Conservation (phyloP, 2,329 filamentous ascomycete genomes). For the Stemphylium beticola region DNA sequence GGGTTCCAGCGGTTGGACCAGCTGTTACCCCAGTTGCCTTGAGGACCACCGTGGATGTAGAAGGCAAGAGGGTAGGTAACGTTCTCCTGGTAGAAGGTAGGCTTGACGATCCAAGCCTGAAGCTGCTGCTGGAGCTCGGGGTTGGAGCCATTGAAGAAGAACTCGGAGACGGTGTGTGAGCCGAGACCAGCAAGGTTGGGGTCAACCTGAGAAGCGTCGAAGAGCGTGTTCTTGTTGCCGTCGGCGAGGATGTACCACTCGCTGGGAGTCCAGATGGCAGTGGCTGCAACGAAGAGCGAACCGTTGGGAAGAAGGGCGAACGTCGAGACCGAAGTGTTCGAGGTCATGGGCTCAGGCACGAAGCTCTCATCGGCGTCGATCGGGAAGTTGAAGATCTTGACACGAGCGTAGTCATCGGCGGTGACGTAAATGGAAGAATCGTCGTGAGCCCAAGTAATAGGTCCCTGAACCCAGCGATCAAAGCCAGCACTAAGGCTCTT, state of each 20-base stretch:
- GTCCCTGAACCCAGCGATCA: constrained; percentile 39
- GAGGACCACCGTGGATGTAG: constrained; percentile 83
- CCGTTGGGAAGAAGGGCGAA: constrained; percentile 66
- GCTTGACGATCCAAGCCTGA: constrained; percentile 71
- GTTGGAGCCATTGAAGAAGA: constrained; percentile 72
- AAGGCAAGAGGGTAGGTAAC: constrained; percentile 82
- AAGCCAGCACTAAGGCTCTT: constrained; percentile 37
- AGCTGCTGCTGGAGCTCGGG: constrained; percentile 61
- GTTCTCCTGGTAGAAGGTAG: constrained; percentile 66
- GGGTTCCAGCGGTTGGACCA: constrained; percentile 89
- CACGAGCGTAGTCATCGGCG: constrained; percentile 44
- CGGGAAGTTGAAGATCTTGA: constrained; percentile 66
- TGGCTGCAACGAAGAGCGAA: constrained; percentile 52
- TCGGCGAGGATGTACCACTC: constrained; percentile 39
- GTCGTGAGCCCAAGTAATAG: constrained; percentile 41
- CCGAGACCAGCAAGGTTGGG: constrained; percentile 71
- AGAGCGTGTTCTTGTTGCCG: constrained; percentile 51
- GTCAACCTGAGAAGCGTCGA: constrained; percentile 68
- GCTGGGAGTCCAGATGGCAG: constrained; percentile 40
- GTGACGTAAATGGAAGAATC: constrained; percentile 40
- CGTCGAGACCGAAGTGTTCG: constrained; percentile 45
- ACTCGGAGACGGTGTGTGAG: constrained; percentile 67
- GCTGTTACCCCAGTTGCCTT: constrained; percentile 73
- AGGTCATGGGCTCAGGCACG: constrained; percentile 50
- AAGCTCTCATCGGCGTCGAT: constrained; percentile 62